These are phyloP conservation scores for Gliomastix tumulicola DNA, from an alignment of 2,329 filamentous ascomycete species.

Conservation along the genomic window DNA sequence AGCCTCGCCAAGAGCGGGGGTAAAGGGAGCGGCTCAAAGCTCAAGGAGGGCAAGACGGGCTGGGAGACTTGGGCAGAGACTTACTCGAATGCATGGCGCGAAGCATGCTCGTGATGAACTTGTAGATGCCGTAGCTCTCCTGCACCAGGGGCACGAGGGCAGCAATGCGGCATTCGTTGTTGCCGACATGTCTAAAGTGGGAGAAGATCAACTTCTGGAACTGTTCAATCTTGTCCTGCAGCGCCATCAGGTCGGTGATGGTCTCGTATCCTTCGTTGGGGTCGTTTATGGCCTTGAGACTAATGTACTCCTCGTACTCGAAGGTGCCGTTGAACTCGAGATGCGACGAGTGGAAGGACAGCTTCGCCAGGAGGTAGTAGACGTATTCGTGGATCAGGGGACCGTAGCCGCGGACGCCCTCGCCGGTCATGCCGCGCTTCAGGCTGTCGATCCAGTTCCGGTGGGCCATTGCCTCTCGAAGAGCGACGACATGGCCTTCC, in stretches of 20 bases:
- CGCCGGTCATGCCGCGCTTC: constrained; percentile 73
- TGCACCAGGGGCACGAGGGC: constrained; percentile 89
- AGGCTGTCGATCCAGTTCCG: constrained; percentile 88
- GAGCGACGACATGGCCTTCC: constrained; percentile 82
- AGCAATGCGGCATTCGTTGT: constrained; percentile 96
- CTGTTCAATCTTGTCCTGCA: constrained; percentile 96
- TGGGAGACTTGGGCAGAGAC: too few relatives aligned
- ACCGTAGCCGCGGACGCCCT: constrained; percentile 83
- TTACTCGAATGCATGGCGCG: constrained; percentile 92
- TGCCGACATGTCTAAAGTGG: constrained; percentile 83
- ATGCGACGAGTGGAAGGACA: constrained; percentile 94
- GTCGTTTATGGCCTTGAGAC: constrained; percentile 95
- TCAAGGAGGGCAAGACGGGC: too few relatives aligned
- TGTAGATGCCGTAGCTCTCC: constrained; percentile 98
- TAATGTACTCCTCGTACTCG: constrained; percentile 98
- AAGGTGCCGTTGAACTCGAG: constrained; percentile 98
- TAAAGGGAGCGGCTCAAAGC: too few relatives aligned
- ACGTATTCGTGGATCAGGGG: constrained; percentile 96
- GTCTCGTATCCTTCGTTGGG: constrained; percentile 97
- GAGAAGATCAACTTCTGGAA: constrained; percentile 99
- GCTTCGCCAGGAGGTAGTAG: constrained; percentile 87
- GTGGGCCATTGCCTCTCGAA: constrained; percentile 86
- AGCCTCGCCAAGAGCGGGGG: too few relatives aligned
- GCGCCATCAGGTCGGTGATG: constrained; percentile 89
- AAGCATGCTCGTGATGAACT: constrained; percentile 99